Evolutionary conservation across 2,329 filamentous ascomycete genomes (phyloP), one percentile per base, ranked within the genome.

Genomic region (Ophiocordyceps australis): DNA sequence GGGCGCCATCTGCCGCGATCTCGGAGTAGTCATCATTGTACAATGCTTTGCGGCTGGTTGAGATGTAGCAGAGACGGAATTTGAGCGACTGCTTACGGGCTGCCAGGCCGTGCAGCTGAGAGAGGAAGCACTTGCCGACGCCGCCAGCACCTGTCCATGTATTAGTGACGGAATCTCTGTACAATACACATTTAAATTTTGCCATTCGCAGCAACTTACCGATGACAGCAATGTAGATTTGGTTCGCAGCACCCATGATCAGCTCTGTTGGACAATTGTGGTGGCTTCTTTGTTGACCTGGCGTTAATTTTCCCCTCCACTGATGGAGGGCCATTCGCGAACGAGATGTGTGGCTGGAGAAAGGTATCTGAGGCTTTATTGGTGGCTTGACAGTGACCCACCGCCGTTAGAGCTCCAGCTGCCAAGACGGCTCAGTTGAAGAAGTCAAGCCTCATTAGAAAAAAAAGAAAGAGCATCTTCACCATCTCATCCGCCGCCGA

Each of bases 81-180:
- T 74, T 71, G 27, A 70, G 71, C 6, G 69, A 65, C 22, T 75
- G 67, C 20, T 72, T 71, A 33, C 76, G 70, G 35, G 64, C 57
- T 25, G 69, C 62, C 32, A 89, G 65, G 32, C 57, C 47, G 35
- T 75, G 60, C 30, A 95, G 71, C 54, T 95, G 89, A 38, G 63
- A 61, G 35, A 95, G 69, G 62, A 95, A 94, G 55, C 71, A 72
- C 53, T 85, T 85, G 43, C 89, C 89, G 33, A 95, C 89, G 36
- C 86, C 86, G 39, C 89, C 89, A 40, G 78, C 79, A 44, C 89
- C 85, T 91, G 43, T n/a, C n/a, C n/a, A n/a, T n/a, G 38, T 10
- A 29, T 13, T 20, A 22, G n/a, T 5, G n/a, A n/a, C n/a, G n/a
- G n/a, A n/a, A n/a, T n/a, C n/a, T n/a, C n/a, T n/a, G n/a, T n/a